Base-by-base conservation (phyloP, 2,329 filamentous ascomycete genomes). In the Hirsutella rhossiliensis region DNA sequence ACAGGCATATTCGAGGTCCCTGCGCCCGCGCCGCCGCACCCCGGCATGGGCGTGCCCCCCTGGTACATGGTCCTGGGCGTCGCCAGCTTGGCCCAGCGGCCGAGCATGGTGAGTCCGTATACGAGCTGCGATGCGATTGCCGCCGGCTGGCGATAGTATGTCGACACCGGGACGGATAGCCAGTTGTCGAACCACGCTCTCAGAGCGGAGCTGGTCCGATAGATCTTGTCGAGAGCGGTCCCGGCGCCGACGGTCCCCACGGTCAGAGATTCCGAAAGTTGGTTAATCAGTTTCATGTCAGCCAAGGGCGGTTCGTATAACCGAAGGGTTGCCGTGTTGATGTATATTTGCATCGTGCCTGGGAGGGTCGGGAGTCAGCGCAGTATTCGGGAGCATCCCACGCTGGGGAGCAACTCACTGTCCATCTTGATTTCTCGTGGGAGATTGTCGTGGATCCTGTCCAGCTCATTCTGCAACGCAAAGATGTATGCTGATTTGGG, bases 171-270 rank as follows among this genome's bases (percentile, higher is more conserved):
- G 0, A 77, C 55, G 0, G 61, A 53, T 2, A 71, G 59, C 63
- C 72, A 73, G 32, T 60, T 59, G 2, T 73, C 65, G 41, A 77
- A 75, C 59, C 70, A 78, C 0, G 56, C 54, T 32, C 64, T 67
- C 0, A 76, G 52, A 1, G 73, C 68, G 15, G 62, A 58, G 38
- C 69, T 66, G 4, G 71, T 69, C 20, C 66, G 65, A 48, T 71
- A 73, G 11, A 78, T 66, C 3, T 67, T 59, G 45, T 76, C 71
- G 2, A 76, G 60, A 0, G 67, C 63, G 0, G 68, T 67, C 0
- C 66, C 56, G 1, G 60, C 57, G 4, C 63, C 62, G 2, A 62
- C 32, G 0, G 62, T 61, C 3, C 63, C 54, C 0, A 62, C 54
- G 0, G 64, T 63, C 2, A 72, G 58, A 0, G 68, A 65, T 3